phyloP scores from a whole-genome alignment of 768 basidiomycete genomes.

The Russula dissimulans region DNA sequence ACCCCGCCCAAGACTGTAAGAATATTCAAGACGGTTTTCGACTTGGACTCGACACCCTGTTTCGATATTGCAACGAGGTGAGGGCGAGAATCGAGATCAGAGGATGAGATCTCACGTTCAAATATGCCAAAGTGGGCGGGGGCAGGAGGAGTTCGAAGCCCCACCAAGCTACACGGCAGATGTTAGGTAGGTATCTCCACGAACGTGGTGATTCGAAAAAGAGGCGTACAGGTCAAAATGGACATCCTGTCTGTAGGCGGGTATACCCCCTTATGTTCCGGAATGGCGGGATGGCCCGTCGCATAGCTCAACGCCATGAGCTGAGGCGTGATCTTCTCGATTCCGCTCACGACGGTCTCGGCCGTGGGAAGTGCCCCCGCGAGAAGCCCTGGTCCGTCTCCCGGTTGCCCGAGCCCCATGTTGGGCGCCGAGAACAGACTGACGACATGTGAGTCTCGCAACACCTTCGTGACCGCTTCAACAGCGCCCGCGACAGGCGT shows the following conservation, averaged over 20 bases:
- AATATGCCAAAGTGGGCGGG: constrained; percentile 51
- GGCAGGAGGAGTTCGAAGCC: constrained; percentile 75
- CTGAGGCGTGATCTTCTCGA: constrained; percentile 64
- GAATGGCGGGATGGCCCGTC: constrained; percentile 52
- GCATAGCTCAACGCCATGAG: constrained; percentile 73
- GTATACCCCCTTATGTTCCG: constrained; percentile 59
- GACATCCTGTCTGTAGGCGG: constrained; percentile 74
- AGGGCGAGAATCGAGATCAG: neutral
- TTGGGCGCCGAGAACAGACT: constrained; percentile 51
- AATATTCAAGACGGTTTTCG: constrained; percentile 59
- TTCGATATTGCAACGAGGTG: neutral
- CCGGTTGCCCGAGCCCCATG: constrained; percentile 68
- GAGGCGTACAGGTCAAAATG: constrained; percentile 60
- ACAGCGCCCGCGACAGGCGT: constrained; percentile 41
- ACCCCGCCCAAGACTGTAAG: constrained; percentile 62
- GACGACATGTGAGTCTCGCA: constrained; percentile 55
- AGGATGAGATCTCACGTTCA: constrained; percentile 36
- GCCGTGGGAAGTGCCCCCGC: constrained; percentile 72
- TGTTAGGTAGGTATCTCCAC: neutral
- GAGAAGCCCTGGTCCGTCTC: constrained; percentile 53
- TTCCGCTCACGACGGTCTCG: constrained; percentile 57
- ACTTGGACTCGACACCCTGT: constrained; percentile 52
- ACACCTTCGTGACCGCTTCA: constrained; percentile 38
- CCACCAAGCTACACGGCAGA: constrained; percentile 67
- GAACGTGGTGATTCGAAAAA: neutral